Base-by-base conservation (phyloP, 306 rosid genomes). In the Alnus glutinosa region DNA sequence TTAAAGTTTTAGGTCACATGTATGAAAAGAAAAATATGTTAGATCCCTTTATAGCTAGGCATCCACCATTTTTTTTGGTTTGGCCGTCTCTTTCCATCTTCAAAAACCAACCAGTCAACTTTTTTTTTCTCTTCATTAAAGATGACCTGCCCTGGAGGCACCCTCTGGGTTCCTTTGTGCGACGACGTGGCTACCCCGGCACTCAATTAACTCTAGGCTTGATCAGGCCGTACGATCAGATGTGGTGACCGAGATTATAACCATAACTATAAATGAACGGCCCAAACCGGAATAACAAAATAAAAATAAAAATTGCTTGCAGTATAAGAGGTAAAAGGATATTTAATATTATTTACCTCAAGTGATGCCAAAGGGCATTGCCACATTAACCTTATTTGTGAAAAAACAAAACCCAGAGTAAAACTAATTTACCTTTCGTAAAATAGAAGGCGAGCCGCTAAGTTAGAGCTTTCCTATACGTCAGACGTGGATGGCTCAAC, bases 401-500 rank as follows among this genome's bases (percentile, higher is more conserved):
- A 42, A 42, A 42, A 42, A 18, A 54, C 0, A 42, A 42, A 18
- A 54, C 0, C 23, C 55, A 14, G 6, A 34, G 42, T 18, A 58
- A 39, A 61, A 28, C 70, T 23, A 23, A 23, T 23, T 62, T 39
- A 32, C 66, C n/a, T 49, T 39, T 76, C 51, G 16, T 70, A 48
- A 23, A 48, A 69, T 19, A 14, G 32, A 69, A 32, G 68, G 69
- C 18, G 61, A 63, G 49, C 71, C 55, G 55, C 58, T 32, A 69
- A 5, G 67, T 54, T 55, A 76, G 59, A 57, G 75, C 62, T 77
- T 77, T 82, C 75, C 57, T 47, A 23, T 23, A 23, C 28, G 28
- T 23, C 28, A 18, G 79, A 88, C 55, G 70, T 68, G 9, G 88
- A 88, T 82, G 82, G 79, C 80, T 77, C 80, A 86, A 70, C 84